Evolutionary conservation across 257 asterid genomes (phyloP), one percentile per base, ranked within the genome.

Genomic region (Solanum tarijense): DNA sequence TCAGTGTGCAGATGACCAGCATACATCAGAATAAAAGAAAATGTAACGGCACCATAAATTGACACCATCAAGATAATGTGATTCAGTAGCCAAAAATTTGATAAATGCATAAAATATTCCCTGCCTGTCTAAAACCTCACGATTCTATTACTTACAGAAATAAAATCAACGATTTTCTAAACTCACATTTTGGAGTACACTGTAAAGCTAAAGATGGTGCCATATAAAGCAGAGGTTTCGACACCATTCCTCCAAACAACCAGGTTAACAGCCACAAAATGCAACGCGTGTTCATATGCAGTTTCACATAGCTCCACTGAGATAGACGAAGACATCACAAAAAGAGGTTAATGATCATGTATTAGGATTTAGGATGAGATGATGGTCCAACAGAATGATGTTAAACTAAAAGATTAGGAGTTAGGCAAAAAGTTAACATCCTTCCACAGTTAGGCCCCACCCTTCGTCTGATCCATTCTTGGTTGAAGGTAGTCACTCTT

Each of bases 401-500:
- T 48, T 41, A 82, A 31, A 29, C 86, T 20, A 31, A 82, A 82
- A 5, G 11, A 5, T 46, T 46, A 46, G 29, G 68, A 46, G 71
- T 48, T 31, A 3, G 21, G 71, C 43, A 20, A 79, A 27, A 43
- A 1, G 38, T 16, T 8, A 79, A n/a, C 84, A 39, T 25, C 36
- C 84, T 41, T 78, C 66, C 66, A 58, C 66, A 20, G 25, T 58
- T 58, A 58, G 66, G 66, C 25, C 66, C 66, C 66, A 58, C 11
- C 66, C 25, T 41, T 58, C 66, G 11, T 58, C 66, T 82, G 85
- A 31, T 48, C 69, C 29, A 82, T 48, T 82, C 71, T 52, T 31
- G 3, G 86, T 65, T 48, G 31, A 79, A 79, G 85, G 23, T 78
- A 87, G 94, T 43, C 35, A 86, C 73, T 81, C 91, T 91, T 91